These are phyloP conservation scores for Lasiodiplodia citricola DNA, from an alignment of 2,329 filamentous ascomycete genomes.

Conservation along the genomic window DNA sequence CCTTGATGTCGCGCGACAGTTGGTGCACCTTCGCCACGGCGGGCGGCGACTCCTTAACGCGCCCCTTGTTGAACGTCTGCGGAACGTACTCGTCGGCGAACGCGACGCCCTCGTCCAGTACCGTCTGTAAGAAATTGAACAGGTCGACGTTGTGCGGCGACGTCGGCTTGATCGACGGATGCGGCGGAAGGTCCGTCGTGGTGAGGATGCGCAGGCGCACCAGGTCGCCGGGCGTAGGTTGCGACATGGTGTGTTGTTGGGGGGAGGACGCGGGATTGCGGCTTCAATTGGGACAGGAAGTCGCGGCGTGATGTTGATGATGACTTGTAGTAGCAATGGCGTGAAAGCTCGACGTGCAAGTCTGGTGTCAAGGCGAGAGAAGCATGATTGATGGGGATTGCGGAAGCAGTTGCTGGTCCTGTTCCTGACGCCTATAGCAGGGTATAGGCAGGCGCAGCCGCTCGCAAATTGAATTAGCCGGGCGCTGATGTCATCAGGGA, in stretches of 20 bases:
- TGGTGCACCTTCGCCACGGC: conserved; percentile 57
- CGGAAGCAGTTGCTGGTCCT: neutral
- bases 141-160: conserved; percentile 59
- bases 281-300: neutral
- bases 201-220: conserved; percentile 41
- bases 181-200: conserved; percentile 40
- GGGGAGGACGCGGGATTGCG: neutral
- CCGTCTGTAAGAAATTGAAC: conserved; percentile 56
- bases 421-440: neutral
- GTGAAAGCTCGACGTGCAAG: neutral
- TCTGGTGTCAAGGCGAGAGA: neutral
- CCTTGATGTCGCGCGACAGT: conserved; percentile 57
- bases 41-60: conserved; percentile 12
- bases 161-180: conserved; percentile 38
- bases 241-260: neutral
- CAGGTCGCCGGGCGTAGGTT: conserved; percentile 22
- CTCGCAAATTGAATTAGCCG: neutral
- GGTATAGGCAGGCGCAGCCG: neutral
- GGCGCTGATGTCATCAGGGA: conserved; percentile 11
- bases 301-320: neutral
- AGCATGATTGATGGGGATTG: neutral
- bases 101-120: conserved; percentile 63
- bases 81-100: conserved; percentile 64
- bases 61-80: conserved; percentile 58
- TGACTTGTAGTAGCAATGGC: neutral